Evolutionary conservation across 1,139 yeast species (phyloP).

Genomic region (Wickerhamiella pararugosa): DNA sequence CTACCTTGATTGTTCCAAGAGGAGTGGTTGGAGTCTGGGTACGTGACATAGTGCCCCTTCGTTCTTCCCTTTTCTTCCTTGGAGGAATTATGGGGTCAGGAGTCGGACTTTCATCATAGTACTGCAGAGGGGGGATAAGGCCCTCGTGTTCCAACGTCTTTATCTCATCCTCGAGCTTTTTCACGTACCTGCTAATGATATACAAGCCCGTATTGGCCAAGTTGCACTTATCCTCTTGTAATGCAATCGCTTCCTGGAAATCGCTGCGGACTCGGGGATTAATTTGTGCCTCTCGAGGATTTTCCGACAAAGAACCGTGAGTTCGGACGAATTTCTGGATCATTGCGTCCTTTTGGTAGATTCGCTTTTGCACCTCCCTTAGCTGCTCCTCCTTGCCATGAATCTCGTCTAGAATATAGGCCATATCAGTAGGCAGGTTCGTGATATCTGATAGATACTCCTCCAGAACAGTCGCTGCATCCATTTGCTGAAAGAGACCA

Average conservation of each 20-base stretch:
- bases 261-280: constrained; percentile 57
- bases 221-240: constrained; percentile 66
- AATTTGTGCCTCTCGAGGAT: constrained; percentile 66
- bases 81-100: background rate
- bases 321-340: constrained; percentile 72
- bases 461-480: constrained; percentile 61
- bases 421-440: constrained; percentile 81
- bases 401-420: constrained; percentile 66
- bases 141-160: constrained; percentile 69
- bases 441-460: constrained; percentile 62
- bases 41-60: background rate
- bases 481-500: constrained; percentile 30
- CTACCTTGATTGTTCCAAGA: constrained; percentile 1
- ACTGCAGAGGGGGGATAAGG: constrained; percentile 10
- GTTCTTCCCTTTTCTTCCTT: background rate
- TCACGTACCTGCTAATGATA: constrained; percentile 57
- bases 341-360: constrained; percentile 58
- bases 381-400: constrained; percentile 52
- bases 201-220: constrained; percentile 75
- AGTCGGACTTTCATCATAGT: background rate
- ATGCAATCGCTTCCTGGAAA: constrained; percentile 39
- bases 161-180: constrained; percentile 59
- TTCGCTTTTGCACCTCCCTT: constrained; percentile 51
- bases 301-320: constrained; percentile 66
- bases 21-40: background rate